Conservation (phyloP, 2,329 filamentous ascomycete genomes). For the Colletotrichum agaves region DNA sequence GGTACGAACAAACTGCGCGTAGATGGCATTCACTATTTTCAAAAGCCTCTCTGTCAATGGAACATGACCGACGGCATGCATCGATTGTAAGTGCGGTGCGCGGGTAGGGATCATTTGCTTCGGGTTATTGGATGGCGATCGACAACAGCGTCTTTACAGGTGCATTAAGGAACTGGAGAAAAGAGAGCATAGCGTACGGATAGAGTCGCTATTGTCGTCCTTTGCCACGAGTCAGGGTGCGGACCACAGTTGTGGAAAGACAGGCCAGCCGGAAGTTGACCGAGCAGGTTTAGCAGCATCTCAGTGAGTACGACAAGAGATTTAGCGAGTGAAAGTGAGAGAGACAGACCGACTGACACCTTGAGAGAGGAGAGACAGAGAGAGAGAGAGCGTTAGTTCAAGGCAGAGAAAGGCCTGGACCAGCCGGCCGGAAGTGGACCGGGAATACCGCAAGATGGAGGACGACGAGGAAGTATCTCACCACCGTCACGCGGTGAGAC, state of each 20-base stretch:
- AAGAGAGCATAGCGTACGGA: background rate
- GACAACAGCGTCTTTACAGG: background rate
- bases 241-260: background rate
- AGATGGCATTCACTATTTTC: constrained; percentile 22
- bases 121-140: constrained; percentile 21
- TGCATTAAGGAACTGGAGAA: background rate
- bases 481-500: background rate
- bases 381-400: background rate
- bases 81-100: constrained; percentile 10
- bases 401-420: background rate
- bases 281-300: constrained; percentile 12
- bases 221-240: constrained; percentile 32
- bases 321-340: constrained; percentile 6
- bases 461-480: background rate
- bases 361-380: background rate
- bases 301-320: background rate
- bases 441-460: background rate
- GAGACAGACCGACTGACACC: background rate
- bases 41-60: constrained; percentile 2
- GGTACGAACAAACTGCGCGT: background rate
- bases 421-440: constrained; percentile 12
- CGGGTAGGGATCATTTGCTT: constrained; percentile 8
- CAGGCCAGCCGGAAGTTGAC: constrained; percentile 34
- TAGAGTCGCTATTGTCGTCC: background rate
- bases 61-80: constrained; percentile 26